Percentiles rank a stretch among this genome's conserved stretches.
phyloP scores from a whole-genome alignment of 257 asterid species.

The Cynanchum wilfordii region DNA sequence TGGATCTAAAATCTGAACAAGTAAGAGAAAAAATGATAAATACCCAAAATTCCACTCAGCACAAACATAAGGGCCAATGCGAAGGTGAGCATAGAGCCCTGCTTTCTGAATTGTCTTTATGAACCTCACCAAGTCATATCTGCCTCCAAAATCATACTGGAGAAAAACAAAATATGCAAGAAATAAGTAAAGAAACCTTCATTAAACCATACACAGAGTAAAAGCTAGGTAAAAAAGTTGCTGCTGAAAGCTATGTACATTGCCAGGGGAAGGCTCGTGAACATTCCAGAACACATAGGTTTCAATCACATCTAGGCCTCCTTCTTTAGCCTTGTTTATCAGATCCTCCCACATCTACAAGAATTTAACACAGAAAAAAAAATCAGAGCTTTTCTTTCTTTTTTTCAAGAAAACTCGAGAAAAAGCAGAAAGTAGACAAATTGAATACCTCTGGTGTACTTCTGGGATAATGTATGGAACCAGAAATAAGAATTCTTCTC shows the following conservation, averaged over 20 bases:
- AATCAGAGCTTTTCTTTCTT: constrained; percentile 8
- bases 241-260: constrained; percentile 35
- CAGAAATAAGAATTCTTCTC: constrained; percentile 77
- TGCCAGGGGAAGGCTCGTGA: constrained; percentile 81
- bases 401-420: constrained; percentile 3
- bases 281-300: constrained; percentile 91
- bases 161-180: constrained; percentile 27
- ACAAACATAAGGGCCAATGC: constrained; percentile 94
- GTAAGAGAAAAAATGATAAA: neutral
- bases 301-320: constrained; percentile 83
- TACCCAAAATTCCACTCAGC: constrained; percentile 98
- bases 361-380: constrained; percentile 15
- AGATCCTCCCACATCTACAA: constrained; percentile 89
- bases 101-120: constrained; percentile 72
- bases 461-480: constrained; percentile 90
- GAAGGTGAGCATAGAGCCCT: constrained; percentile 75
- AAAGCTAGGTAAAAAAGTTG: constrained; percentile 1
- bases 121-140: constrained; percentile 79
- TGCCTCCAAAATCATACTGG: constrained; percentile 87
- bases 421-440: constrained; percentile 4
- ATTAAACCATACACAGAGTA: neutral
- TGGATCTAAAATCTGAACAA: constrained; percentile 23
- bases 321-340: constrained; percentile 79
- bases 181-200: constrained; percentile 1
- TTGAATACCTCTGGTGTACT: constrained; percentile 83